Conservation (phyloP, 371 early-diverging fungal species). For the Circinella umbellata region DNA sequence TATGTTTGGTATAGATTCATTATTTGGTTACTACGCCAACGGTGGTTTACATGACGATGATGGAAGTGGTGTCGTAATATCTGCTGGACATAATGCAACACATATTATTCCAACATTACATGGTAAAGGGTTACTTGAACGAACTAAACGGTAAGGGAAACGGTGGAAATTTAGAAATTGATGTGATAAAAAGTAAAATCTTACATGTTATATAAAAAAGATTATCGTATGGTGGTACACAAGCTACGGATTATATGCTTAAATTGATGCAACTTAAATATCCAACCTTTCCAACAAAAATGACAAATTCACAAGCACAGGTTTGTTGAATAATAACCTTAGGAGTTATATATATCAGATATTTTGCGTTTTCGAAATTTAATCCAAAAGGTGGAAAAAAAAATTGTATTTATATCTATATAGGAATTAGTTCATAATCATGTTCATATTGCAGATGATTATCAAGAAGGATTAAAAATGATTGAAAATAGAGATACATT, state of each 20-base stretch:
- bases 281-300: slow-evolving; percentile 85
- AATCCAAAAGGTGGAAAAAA: neutral
- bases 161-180: neutral
- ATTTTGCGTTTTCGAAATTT: too few species aligned
- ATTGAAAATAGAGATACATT: slow-evolving; percentile 62
- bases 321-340: slow-evolving; percentile 27
- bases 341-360: too few species aligned
- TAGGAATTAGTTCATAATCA: slow-evolving; percentile 70
- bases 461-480: slow-evolving; percentile 62
- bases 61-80: slow-evolving; percentile 73
- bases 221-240: slow-evolving; percentile 72
- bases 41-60: slow-evolving; percentile 34
- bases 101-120: slow-evolving; percentile 78
- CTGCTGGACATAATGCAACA: slow-evolving; percentile 74
- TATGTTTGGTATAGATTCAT: slow-evolving; percentile 84
- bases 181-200: neutral
- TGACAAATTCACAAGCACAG: slow-evolving; percentile 76
- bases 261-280: slow-evolving; percentile 91
- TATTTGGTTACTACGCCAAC: slow-evolving; percentile 83
- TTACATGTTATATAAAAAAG: slow-evolving; percentile 26
- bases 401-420: neutral
- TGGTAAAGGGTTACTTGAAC: slow-evolving; percentile 62
- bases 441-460: slow-evolving; percentile 78
- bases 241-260: slow-evolving; percentile 80
- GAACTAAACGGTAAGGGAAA: slow-evolving; percentile 60